A percentile compares a stretch with the other conserved stretches of the same genome.
These are phyloP conservation scores for Cyclanthera cordifolia DNA, from an alignment of 306 rosid genomes.

Conservation along the genomic window DNA sequence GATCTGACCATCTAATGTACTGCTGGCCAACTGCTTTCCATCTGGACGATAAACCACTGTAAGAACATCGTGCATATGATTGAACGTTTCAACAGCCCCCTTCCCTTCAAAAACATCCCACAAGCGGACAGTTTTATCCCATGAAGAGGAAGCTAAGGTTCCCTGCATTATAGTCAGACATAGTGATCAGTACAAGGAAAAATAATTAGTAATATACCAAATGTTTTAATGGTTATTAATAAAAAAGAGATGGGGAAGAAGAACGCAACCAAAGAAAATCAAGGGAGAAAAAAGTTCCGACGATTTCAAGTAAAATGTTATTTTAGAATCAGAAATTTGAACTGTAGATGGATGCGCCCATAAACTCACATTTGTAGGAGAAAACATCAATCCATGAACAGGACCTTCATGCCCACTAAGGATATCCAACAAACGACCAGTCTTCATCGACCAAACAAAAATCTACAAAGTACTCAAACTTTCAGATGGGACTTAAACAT, in stretches of 20 bases:
- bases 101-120: constrained; percentile 93
- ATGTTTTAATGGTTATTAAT: neutral
- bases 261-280: neutral
- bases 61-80: constrained; percentile 83
- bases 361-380: constrained; percentile 83
- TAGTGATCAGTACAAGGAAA: neutral
- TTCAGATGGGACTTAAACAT: neutral
- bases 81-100: constrained; percentile 79
- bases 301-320: neutral
- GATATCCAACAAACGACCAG: constrained; percentile 65
- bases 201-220: neutral
- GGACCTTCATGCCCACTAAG: constrained; percentile 97
- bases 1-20: constrained; percentile 92
- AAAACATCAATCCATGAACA: constrained; percentile 80
- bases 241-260: neutral
- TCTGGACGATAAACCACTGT: constrained; percentile 84
- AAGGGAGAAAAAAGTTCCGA: neutral
- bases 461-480: constrained; percentile 31
- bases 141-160: constrained; percentile 79
- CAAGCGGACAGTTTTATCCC: constrained; percentile 81
- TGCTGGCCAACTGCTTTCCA: constrained; percentile 92
- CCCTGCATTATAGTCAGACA: constrained; percentile 28
- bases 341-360: neutral
- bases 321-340: neutral
- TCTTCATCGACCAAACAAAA: constrained; percentile 91